Base-by-base conservation (phyloP, 371 early-diverging fungal genomes). In the Dinochytrium kinnereticum region DNA sequence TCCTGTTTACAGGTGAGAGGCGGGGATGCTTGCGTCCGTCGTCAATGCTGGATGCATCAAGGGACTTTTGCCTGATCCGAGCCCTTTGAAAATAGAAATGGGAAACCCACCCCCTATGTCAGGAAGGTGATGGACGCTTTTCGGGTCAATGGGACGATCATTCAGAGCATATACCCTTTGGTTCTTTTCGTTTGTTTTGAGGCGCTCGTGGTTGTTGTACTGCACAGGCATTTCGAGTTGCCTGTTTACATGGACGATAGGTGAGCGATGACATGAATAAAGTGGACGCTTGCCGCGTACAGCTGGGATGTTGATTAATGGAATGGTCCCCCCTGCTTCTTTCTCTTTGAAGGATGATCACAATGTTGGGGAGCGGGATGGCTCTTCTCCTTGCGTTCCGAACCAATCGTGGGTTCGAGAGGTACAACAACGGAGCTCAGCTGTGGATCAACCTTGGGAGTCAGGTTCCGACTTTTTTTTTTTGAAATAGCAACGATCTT, bases 321-420 rank as follows among this genome's bases (percentile, higher is more conserved):
- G 33, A 2, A 19, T 53, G 49, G 24, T 50, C 28, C 21, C 66
- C 51, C n/a, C 28, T 44, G 37, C 21, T 19, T n/a, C 0, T 7
- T 44, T 65, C 38, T 31, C 38, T 19, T 21, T 7, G 13, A 57
- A 81, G 81, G 44, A 49, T 81, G 68, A 76, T 91, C 26, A 86
- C 89, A 68, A 88, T 91, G 17, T 86, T 91, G 19, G 79, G 79
- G 7, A 65, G 64, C 13, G 72, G 77, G 2, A 85, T 93, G 3
- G 92, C 91, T 76, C 74, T 92, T 74, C 80, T 92, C 50, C 83
- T 92, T 39, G 91, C 90, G 31, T 94, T 94, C 78, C 87, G 92
- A 67, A 92, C 91, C 70, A 92, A 92, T 74, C 88, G 91, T 2
- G 89, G 90, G 0, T 94, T 92, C 74, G 92, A 91, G 34, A 83